Evolutionary conservation across 306 rosid species (phyloP), one percentile per base, ranked within the genome.

Genomic region (Prunus fruticosa): DNA sequence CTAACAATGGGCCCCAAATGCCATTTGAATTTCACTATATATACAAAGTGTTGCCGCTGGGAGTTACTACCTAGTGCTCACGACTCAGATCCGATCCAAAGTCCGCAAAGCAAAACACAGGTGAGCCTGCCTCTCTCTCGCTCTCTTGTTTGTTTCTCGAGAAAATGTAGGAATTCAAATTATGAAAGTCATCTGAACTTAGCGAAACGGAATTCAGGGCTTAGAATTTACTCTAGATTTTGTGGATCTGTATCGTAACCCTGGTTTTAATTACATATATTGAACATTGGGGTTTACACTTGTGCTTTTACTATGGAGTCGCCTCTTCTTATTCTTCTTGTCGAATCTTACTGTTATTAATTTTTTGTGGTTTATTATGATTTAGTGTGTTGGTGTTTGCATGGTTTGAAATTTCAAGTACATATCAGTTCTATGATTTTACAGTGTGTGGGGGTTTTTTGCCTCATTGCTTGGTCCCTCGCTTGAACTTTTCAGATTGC

Each of bases 51-150:
- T 27, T 61, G 20, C 77, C 15, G 8, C 60, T 30, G 49, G n/a
- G 53, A 11, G 15, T 54, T 5, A 23, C 10, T 0, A 45, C 57
- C 25, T 38, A 9, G 6, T 23, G 25, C 73, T 27, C 45, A 10
- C 69, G 46, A 18, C 78, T 47, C 69, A 74, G 69, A 74, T 74
- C 78, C 47, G 78, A 71, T 22, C 34, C 51, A 3, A 64, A 64
- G 56, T 60, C 56, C 45, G 12, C 10, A 64, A 19, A 16, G 18
- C 13, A 0, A 32, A 1, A 19, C 4, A n/a, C 47, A n/a, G 49
- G 69, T 74, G 11, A 27, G 46, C 6, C 1, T 2, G 7, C 20
- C 43, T 15, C 43, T 28, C 28, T n/a, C 20, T 19, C 8, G n/a
- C 20, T 19, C 50, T 71, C n/a, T 10, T 34, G 69, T 64, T 64